phyloP scores from a whole-genome alignment of 1,139 yeast species.

The Meyerozyma guilliermondii region DNA sequence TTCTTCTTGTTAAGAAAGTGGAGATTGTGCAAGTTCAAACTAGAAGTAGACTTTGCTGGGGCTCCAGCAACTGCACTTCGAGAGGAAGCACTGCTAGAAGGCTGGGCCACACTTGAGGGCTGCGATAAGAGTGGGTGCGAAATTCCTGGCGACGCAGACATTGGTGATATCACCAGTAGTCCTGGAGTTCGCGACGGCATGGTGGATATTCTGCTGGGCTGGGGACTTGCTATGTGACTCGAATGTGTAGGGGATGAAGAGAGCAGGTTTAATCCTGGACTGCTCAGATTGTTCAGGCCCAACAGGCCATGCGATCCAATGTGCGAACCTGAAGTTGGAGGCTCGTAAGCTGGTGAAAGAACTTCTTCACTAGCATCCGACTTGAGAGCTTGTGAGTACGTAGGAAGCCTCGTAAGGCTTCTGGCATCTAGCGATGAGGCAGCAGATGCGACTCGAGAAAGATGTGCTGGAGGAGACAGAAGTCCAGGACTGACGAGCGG shows the following conservation, averaged over 20 bases:
- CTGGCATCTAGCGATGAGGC: slow-evolving; percentile 12
- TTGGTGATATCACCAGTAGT: slow-evolving; percentile 5
- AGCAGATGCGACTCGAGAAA: slow-evolving; percentile 57
- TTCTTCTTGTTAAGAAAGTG: slow-evolving; percentile 13
- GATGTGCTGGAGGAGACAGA: slow-evolving; percentile 49
- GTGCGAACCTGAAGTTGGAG: slow-evolving; percentile 45
- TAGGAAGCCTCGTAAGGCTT: slow-evolving; percentile 65
- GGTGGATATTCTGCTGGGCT: neutral
- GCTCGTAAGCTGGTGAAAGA: slow-evolving; percentile 60
- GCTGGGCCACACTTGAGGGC: slow-evolving; percentile 2
- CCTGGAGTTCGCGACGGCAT: slow-evolving; percentile 7
- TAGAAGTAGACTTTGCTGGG: slow-evolving; percentile 8
- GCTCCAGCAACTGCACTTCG: neutral
- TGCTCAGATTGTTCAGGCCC: neutral
- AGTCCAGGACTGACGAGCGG: slow-evolving; percentile 27
- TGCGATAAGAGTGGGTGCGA: neutral
- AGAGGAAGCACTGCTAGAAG: slow-evolving; percentile 2
- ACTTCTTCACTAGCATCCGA: slow-evolving; percentile 42
- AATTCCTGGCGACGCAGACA: neutral
- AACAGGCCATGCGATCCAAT: slow-evolving; percentile 14
- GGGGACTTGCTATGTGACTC: slow-evolving; percentile 4
- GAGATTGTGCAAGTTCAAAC: slow-evolving; percentile 12
- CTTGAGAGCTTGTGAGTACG: slow-evolving; percentile 72
- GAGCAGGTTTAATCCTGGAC: neutral
- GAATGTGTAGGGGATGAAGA: slow-evolving; percentile 4